phyloP scores from a whole-genome alignment of 495 filamentous ascomycete species.

The Penicillium robsamsonii region DNA sequence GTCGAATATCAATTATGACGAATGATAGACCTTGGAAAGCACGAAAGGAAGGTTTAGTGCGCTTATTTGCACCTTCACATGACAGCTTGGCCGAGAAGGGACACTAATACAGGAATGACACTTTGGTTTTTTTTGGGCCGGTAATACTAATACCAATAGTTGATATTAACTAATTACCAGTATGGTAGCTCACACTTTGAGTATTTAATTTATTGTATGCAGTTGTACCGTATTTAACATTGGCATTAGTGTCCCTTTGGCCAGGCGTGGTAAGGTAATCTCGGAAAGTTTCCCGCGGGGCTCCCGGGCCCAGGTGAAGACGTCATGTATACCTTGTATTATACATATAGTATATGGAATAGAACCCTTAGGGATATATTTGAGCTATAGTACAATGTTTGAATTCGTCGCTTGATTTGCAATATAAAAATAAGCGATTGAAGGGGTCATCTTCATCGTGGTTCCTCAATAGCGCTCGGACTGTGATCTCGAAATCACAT shows the following conservation, averaged over 20 bases:
- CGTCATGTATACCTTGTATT: slow-evolving; percentile 13
- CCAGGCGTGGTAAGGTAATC: slow-evolving; percentile 6
- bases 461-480: neutral
- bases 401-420: neutral
- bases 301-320: neutral
- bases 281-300: neutral
- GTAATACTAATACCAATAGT: no score
- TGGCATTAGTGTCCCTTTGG: no score
- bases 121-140: no score
- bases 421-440: neutral
- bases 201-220: no score
- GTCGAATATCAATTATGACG: neutral
- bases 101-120: no score
- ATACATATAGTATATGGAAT: neutral
- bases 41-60: slow-evolving; percentile 6
- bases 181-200: no score
- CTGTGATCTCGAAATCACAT: no score
- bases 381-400: neutral
- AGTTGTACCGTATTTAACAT: no score
- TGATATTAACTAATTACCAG: no score
- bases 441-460: neutral
- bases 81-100: no score
- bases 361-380: neutral
- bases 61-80: slow-evolving; percentile 9
- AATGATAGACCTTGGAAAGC: neutral